Conservation (phyloP, 164 flowering plant genomes). For the Vitis riparia region DNA sequence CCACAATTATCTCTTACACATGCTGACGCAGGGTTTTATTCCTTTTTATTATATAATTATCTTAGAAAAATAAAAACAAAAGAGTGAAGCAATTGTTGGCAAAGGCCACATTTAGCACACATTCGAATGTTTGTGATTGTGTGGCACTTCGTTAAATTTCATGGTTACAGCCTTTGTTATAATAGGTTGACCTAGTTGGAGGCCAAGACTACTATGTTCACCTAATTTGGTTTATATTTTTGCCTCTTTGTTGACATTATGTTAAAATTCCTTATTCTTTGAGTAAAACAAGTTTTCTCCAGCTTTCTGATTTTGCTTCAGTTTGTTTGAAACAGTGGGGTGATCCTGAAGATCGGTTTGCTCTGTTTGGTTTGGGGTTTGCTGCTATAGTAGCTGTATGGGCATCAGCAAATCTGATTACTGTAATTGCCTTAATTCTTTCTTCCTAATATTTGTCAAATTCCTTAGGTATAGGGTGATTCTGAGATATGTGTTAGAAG, state of each 20-base stretch:
- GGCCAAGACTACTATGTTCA: not conserved
- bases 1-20: not conserved
- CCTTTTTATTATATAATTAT: too few relatives aligned
- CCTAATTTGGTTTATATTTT: not conserved
- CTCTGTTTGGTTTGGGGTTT: constrained; percentile 78
- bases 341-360: constrained; percentile 79
- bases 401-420: constrained; percentile 69
- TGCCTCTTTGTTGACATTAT: not conserved
- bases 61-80: too few relatives aligned
- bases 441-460: not conserved
- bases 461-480: too few relatives aligned
- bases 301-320: constrained; percentile 7
- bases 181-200: not conserved
- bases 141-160: not conserved
- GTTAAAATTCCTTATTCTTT: not conserved
- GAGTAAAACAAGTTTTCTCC: not conserved
- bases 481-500: too few relatives aligned
- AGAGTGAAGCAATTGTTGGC: too few relatives aligned
- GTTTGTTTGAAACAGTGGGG: constrained; percentile 64
- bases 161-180: not conserved
- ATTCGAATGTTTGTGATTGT: too few relatives aligned
- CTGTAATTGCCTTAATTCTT: constrained; percentile 38
- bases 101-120: too few relatives aligned
- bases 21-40: too few relatives aligned
- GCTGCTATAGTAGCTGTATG: constrained; percentile 69